These are phyloP conservation scores for Noccaea bulbosa DNA, from an alignment of 345 rosid genomes.

Conservation along the genomic window DNA sequence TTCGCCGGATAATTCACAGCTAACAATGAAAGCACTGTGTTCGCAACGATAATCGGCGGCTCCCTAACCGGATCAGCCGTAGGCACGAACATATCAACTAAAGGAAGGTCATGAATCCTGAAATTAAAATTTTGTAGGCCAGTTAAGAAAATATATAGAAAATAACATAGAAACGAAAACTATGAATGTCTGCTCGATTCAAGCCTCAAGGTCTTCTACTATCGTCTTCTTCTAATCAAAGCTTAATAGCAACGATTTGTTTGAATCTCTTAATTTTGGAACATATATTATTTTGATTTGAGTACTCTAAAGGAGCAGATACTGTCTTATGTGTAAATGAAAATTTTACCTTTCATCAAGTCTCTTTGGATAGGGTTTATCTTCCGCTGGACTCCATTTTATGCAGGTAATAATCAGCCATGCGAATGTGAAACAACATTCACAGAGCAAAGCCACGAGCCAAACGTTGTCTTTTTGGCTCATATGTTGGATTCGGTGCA, in stretches of 20 bases:
- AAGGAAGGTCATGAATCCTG: slow-evolving; percentile 22
- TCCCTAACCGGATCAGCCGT: slow-evolving; percentile 40
- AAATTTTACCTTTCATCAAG: slow-evolving; percentile 46
- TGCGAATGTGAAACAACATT: slow-evolving; percentile 54
- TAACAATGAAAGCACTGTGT: slow-evolving; percentile 48
- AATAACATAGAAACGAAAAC: neutral
- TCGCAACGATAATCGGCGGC: slow-evolving; percentile 35
- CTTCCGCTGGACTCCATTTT: slow-evolving; percentile 63
- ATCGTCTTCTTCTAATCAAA: neutral
- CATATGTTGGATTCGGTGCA: too few relatives aligned
- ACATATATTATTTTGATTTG: too few relatives aligned
- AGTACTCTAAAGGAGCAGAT: neutral
- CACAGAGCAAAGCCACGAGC: slow-evolving; percentile 62
- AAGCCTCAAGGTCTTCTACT: too few relatives aligned
- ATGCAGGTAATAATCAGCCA: slow-evolving; percentile 50
- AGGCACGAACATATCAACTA: slow-evolving; percentile 44
- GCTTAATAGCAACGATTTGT: too few relatives aligned
- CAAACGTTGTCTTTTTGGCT: slow-evolving; percentile 48
- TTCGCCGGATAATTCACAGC: slow-evolving; percentile 55
- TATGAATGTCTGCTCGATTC: neutral
- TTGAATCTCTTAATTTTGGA: too few relatives aligned
- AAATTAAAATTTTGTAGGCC: neutral
- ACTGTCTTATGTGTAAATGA: neutral
- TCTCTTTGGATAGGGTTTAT: slow-evolving; percentile 52
- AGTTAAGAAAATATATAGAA: too few relatives aligned